Conservation (phyloP, 2,329 filamentous ascomycete genomes). For the Fusarium sp. region DNA sequence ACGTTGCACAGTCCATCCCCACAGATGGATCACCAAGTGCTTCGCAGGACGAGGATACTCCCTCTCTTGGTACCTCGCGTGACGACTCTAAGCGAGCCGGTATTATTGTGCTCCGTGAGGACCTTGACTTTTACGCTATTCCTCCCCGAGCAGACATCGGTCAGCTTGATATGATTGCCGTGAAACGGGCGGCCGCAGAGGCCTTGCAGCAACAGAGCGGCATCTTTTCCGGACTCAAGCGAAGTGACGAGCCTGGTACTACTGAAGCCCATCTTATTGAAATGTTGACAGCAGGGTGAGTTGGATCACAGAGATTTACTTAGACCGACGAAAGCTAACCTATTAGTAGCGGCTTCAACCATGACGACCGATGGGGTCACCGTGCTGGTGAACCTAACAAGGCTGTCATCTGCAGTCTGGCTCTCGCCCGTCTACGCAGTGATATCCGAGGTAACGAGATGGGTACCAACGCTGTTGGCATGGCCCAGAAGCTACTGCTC, state of each 20-base stretch:
- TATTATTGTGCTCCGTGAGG: constrained; percentile 95
- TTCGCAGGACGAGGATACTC: constrained; percentile 70
- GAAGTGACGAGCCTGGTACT: constrained; percentile 94
- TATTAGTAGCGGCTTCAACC: constrained; percentile 87
- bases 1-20: constrained; percentile 95
- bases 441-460: constrained; percentile 85
- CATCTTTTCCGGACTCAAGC: constrained; percentile 94
- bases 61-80: constrained; percentile 74
- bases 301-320: constrained; percentile 26
- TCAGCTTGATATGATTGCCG: constrained; percentile 91
- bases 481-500: constrained; percentile 96
- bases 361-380: constrained; percentile 95
- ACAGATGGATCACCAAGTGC: constrained; percentile 74
- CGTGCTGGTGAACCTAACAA: constrained; percentile 98
- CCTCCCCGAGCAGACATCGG: constrained; percentile 86
- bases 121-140: constrained; percentile 97
- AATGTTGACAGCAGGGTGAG: constrained; percentile 98
- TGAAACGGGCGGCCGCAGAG: constrained; percentile 90
- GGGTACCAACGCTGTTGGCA: constrained; percentile 85
- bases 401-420: constrained; percentile 96
- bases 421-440: constrained; percentile 89
- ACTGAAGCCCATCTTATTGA: constrained; percentile 99
- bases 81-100: constrained; percentile 92
- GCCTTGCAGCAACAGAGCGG: constrained; percentile 90
- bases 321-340: not conserved